A percentile compares a stretch with the other conserved stretches of the same genome.
These are phyloP conservation scores for Zasmidium citrigriseum DNA, from an alignment of 2,329 filamentous ascomycete genomes.

Conservation along the genomic window DNA sequence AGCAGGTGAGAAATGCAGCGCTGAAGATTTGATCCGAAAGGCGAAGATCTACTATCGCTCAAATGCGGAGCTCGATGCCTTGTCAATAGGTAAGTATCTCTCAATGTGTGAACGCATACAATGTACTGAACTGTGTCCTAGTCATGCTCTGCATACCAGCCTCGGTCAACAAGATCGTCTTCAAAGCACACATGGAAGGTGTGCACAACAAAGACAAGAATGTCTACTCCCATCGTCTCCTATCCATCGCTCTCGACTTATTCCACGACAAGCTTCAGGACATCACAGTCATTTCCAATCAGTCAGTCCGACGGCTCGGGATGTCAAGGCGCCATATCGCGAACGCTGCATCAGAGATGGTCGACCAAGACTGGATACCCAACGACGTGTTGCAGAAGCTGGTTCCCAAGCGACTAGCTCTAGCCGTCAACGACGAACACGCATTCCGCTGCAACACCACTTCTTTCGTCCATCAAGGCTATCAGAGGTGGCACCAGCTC, in stretches of 20 bases:
- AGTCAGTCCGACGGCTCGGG: background rate
- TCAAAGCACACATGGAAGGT: slow-evolving; percentile 4
- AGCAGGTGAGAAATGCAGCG: background rate
- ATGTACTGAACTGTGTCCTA: background rate
- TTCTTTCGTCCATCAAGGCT: background rate
- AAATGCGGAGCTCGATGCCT: background rate
- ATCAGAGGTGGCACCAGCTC: background rate
- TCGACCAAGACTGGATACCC: background rate
- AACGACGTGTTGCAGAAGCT: background rate
- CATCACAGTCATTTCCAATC: slow-evolving; percentile 1
- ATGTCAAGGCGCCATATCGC: background rate
- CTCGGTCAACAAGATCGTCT: slow-evolving; percentile 1
- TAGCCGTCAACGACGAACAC: slow-evolving; percentile 9
- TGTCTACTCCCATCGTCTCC: slow-evolving; percentile 8
- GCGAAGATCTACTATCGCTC: background rate
- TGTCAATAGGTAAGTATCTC: background rate
- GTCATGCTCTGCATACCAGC: slow-evolving; percentile 17
- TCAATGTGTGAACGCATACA: background rate
- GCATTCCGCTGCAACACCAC: background rate
- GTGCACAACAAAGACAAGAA: background rate
- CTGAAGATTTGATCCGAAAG: background rate
- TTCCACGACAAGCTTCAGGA: slow-evolving; percentile 8
- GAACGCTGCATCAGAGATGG: background rate
- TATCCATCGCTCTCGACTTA: slow-evolving; percentile 3
- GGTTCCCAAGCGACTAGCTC: slow-evolving; percentile 2